Evolutionary conservation across 371 early-diverging fungal genomes (phyloP).

Genomic region (Mortierella sp.): DNA sequence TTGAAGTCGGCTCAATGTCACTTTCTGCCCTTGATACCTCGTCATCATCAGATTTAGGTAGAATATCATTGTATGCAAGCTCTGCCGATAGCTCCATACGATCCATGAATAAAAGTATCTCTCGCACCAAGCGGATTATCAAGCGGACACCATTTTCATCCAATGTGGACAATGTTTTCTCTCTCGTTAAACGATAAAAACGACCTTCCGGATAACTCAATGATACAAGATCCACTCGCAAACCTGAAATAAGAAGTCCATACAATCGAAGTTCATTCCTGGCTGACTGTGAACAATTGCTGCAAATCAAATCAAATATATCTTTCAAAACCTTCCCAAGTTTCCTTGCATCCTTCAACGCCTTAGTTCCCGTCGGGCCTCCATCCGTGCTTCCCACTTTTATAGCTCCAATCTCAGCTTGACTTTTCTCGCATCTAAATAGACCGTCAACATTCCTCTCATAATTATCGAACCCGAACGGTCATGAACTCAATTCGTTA

Average conservation of each 20-base stretch:
- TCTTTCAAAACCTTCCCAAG: background rate
- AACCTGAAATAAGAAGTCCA: background rate
- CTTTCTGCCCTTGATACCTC: no score
- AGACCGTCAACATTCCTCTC: background rate
- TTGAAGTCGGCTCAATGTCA: no score
- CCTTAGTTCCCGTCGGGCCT: background rate
- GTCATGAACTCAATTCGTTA: no score
- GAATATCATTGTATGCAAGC: no score
- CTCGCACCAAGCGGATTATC: background rate
- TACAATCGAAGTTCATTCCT: background rate
- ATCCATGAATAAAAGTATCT: background rate
- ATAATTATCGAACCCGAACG: no score
- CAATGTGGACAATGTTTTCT: background rate
- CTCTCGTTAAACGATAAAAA: background rate
- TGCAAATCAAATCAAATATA: background rate
- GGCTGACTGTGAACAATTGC: background rate
- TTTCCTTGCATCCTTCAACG: background rate
- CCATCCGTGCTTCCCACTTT: background rate
- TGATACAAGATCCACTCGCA: background rate
- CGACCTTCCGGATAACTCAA: background rate
- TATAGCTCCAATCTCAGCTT: no score
- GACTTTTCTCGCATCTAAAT: background rate
- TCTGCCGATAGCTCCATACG: no score
- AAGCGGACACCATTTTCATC: background rate
- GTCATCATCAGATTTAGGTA: no score